Conservation (phyloP, 345 rosid genomes). For the Arabis alpina region DNA sequence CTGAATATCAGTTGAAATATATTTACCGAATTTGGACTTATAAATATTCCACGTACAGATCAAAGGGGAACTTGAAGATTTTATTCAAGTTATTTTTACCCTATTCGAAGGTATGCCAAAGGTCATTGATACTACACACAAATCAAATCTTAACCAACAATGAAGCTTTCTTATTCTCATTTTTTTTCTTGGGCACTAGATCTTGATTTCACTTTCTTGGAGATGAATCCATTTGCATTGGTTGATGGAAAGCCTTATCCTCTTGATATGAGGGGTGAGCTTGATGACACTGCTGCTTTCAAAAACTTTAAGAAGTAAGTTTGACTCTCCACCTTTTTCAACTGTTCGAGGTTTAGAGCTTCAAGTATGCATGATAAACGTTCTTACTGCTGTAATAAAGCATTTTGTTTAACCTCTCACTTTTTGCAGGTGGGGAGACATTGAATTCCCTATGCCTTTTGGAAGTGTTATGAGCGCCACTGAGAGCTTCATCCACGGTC, state of each 20-base stretch:
- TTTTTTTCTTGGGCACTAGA: conserved; percentile 47
- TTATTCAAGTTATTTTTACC: conserved; percentile 67
- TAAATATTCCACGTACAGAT: conserved; percentile 46
- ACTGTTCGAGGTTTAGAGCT: background rate
- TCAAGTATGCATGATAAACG: conserved; percentile 3
- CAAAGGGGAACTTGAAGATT: conserved; percentile 69
- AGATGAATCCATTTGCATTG: conserved; percentile 97
- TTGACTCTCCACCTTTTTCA: background rate
- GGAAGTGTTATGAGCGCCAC: conserved; percentile 95
- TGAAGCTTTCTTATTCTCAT: conserved; percentile 13
- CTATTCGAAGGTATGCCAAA: conserved; percentile 72
- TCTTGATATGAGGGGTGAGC: conserved; percentile 98
- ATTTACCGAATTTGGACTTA: background rate
- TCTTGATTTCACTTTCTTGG: conserved; percentile 96
- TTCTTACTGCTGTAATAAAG: background rate
- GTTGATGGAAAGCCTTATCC: conserved; percentile 96
- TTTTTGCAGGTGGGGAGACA: conserved; percentile 82
- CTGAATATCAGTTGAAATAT: conserved; percentile 15
- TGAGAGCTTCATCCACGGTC: conserved; percentile 85
- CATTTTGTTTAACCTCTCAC: conserved; percentile 20
- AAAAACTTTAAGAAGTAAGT: conserved; percentile 94
- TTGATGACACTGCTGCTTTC: conserved; percentile 96
- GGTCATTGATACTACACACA: conserved; percentile 6
- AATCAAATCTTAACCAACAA: background rate
- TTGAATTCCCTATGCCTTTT: conserved; percentile 93